Conservation (phyloP, 148 eudicot species). For the Nepenthes mirabilis region DNA sequence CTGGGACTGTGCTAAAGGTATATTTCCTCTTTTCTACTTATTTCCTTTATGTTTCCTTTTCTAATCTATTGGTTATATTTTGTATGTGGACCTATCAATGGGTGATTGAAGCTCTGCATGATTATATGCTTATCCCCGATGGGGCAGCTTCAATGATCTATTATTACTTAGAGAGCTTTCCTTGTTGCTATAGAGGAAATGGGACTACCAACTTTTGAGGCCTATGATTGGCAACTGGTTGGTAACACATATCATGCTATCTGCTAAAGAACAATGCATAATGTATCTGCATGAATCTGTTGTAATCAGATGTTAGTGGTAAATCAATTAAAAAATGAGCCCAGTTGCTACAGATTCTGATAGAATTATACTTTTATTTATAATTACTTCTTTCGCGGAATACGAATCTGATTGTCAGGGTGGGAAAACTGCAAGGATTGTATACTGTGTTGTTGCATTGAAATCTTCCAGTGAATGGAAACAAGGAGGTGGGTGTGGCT, state of each 20-base stretch:
- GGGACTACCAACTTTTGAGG: slow-evolving; percentile 87
- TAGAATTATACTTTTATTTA: background rate
- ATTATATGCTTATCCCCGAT: slow-evolving; percentile 50
- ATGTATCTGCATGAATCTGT: background rate
- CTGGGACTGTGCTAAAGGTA: slow-evolving; percentile 75
- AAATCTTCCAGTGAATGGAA: slow-evolving; percentile 67
- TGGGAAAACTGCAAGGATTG: slow-evolving; percentile 75
- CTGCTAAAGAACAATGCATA: background rate
- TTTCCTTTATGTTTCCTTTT: background rate
- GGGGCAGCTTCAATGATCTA: slow-evolving; percentile 80
- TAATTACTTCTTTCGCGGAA: background rate
- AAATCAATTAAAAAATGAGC: background rate
- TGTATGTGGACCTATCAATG: slow-evolving; percentile 6
- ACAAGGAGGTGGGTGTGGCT: slow-evolving; percentile 55
- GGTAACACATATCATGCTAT: slow-evolving; percentile 2
- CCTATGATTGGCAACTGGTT: slow-evolving; percentile 88
- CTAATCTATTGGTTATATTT: background rate
- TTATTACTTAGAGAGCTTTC: slow-evolving; percentile 81
- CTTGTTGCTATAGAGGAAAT: slow-evolving; percentile 60
- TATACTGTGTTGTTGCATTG: slow-evolving; percentile 66
- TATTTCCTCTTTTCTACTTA: background rate
- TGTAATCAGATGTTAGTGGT: background rate
- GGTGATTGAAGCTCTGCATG: slow-evolving; percentile 76
- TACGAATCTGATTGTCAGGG: slow-evolving; percentile 34
- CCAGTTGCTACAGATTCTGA: background rate